Conservation (phyloP, 2,329 filamentous ascomycete species). For the Pleomassaria siparia region DNA sequence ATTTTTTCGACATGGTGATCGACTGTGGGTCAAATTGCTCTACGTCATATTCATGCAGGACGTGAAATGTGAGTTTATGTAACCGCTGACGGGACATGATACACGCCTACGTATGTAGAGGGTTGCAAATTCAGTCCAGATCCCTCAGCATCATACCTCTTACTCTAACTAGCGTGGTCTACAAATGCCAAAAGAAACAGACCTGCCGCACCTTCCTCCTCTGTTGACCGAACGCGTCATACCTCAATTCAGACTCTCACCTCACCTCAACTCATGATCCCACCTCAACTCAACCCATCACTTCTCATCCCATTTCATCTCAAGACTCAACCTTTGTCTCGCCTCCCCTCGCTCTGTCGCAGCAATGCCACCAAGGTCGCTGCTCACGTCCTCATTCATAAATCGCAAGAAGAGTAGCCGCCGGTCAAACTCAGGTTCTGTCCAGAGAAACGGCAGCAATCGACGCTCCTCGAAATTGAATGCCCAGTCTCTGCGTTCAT, state of each 20-base stretch:
- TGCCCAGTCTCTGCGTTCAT: conserved; percentile 4
- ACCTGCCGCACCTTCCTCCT: background rate
- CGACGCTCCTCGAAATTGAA: conserved; percentile 1
- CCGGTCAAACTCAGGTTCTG: background rate
- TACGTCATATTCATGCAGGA: too few relatives aligned
- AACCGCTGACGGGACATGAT: too few relatives aligned
- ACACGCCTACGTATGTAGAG: too few relatives aligned
- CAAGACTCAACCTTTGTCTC: too few relatives aligned
- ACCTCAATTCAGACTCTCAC: background rate
- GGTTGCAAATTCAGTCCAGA: too few relatives aligned
- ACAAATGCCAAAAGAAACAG: too few relatives aligned
- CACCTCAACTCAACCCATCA: background rate
- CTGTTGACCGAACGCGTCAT: background rate
- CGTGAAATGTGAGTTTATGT: too few relatives aligned
- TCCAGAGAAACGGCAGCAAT: background rate
- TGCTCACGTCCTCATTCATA: conserved; percentile 3
- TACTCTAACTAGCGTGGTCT: too few relatives aligned
- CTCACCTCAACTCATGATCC: background rate
- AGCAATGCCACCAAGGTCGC: conserved; percentile 3
- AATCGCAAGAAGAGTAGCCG: conserved; percentile 3
- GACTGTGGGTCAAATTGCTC: too few relatives aligned
- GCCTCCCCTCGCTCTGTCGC: too few relatives aligned
- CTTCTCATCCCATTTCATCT: background rate
- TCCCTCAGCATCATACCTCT: too few relatives aligned
- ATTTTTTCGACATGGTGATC: too few relatives aligned